Percentiles rank a stretch among this genome's conserved stretches.
Conservation (phyloP, 768 basidiomycete genomes). For the Hygrocybe punicea region DNA sequence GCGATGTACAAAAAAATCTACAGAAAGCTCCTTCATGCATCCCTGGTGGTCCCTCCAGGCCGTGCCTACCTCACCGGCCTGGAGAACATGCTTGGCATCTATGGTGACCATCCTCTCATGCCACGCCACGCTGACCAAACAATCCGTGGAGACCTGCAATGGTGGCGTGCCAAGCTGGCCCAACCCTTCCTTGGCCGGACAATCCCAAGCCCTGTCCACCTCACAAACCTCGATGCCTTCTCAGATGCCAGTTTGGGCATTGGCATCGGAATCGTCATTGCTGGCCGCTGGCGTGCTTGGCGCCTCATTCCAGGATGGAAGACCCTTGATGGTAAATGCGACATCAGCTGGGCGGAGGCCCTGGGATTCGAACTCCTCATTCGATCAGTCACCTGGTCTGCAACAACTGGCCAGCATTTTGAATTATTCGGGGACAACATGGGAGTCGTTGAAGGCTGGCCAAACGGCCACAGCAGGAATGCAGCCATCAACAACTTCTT, state of each 20-base stretch:
- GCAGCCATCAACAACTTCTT: constrained; percentile 29
- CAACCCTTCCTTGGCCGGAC: constrained; percentile 8
- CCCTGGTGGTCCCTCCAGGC: constrained; percentile 24
- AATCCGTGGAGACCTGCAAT: constrained; percentile 26
- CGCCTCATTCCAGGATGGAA: constrained; percentile 31
- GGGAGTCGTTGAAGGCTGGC: constrained; percentile 43
- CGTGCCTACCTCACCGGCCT: constrained; percentile 41
- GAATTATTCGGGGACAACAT: constrained; percentile 37
- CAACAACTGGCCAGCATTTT: constrained; percentile 9
- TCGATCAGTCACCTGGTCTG: constrained; percentile 8
- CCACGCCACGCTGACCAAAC: constrained; percentile 17
- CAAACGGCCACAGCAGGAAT: constrained; percentile 36
- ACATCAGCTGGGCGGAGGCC: constrained; percentile 49
- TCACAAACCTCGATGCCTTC: constrained; percentile 33
- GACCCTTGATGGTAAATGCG: constrained; percentile 14
- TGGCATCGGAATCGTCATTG: constrained; percentile 36
- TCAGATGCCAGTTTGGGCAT: constrained; percentile 37
- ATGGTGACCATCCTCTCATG: constrained; percentile 29
- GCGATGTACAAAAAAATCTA: constrained; percentile 37
- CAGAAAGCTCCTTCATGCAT: constrained; percentile 39
- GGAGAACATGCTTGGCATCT: constrained; percentile 34
- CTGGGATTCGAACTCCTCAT: constrained; percentile 43
- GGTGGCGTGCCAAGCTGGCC: constrained; percentile 31
- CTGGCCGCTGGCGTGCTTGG: constrained; percentile 32
- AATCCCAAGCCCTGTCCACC: constrained; percentile 26